A percentile compares a stretch with the other conserved stretches of the same genome.
Evolutionary conservation across 805 yeast genomes (phyloP).

Genomic region (Lachancea waltii): DNA sequence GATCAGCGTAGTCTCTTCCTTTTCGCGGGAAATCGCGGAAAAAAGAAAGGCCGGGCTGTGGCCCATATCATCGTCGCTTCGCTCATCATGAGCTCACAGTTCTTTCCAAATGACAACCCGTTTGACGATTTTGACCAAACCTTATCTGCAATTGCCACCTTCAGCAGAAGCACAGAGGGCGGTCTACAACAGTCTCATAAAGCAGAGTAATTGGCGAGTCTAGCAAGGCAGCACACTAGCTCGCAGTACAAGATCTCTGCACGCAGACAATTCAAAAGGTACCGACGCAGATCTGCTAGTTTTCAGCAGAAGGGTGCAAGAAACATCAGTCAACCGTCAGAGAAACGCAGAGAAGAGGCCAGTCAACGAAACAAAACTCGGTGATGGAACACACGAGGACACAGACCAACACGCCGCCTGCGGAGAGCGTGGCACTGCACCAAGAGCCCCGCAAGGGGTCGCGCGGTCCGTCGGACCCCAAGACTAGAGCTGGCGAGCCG

Average conservation of each 20-base stretch:
- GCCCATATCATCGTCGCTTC: slow-evolving; percentile 3
- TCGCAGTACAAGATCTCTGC: no score
- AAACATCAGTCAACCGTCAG: background rate
- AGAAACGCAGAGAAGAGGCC: background rate
- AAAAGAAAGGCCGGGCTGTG: slow-evolving; percentile 2
- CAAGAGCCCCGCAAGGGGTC: slow-evolving; percentile 8
- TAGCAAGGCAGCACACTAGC: background rate
- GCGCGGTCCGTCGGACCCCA: slow-evolving; percentile 5
- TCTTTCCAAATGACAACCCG: background rate
- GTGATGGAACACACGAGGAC: slow-evolving; percentile 21
- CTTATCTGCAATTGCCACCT: background rate
- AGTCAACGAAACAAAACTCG: background rate
- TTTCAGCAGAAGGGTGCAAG: no score
- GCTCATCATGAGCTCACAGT: slow-evolving; percentile 2
- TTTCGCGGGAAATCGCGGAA: slow-evolving; percentile 4
- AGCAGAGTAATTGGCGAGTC: background rate
- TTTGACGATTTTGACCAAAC: background rate
- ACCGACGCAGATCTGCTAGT: no score
- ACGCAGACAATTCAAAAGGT: no score
- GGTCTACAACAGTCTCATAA: no score
- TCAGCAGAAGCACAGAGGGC: no score
- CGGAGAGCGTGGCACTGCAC: slow-evolving; percentile 10
- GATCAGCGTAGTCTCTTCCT: slow-evolving; percentile 1
- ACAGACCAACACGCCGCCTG: slow-evolving; percentile 16
- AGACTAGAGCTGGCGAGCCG: slow-evolving; percentile 13